Evolutionary conservation across 768 basidiomycete species (phyloP).

Genomic region (Tulasnella sp.): DNA sequence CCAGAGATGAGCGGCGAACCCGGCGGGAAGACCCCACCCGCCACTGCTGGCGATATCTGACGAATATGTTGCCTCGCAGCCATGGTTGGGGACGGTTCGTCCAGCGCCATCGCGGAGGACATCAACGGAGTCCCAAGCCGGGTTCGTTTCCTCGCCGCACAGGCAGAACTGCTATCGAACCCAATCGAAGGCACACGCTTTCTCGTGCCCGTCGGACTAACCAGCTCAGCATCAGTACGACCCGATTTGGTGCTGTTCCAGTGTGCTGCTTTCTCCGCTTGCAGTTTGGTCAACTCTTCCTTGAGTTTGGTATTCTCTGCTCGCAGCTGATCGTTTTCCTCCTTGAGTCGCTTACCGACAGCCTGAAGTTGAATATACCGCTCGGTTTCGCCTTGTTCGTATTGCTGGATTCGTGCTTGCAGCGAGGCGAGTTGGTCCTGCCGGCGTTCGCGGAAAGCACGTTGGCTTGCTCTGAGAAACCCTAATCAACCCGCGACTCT

Average conservation of each 20-base stretch:
- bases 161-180: no score
- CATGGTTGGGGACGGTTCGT: no score
- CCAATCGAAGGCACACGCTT: no score
- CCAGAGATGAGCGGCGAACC: neutral
- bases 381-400: conserved; percentile 85
- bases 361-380: conserved; percentile 74
- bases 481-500: conserved; percentile 63
- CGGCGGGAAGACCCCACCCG: conserved; percentile 4
- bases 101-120: no score
- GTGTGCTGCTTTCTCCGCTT: conserved; percentile 12
- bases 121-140: no score
- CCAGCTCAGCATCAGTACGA: no score
- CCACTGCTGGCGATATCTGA: conserved; percentile 17
- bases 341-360: conserved; percentile 71
- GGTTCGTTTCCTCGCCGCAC: no score
- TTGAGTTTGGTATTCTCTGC: conserved; percentile 53
- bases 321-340: conserved; percentile 67
- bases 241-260: conserved; percentile 1
- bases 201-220: no score
- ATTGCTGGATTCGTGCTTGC: conserved; percentile 70
- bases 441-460: conserved; percentile 81
- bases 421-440: conserved; percentile 79
- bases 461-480: conserved; percentile 59
- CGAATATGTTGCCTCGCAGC: neutral
- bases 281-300: conserved; percentile 27